Percentiles rank a stretch among this genome's conserved stretches.
These are phyloP conservation scores for Podaxis pistillaris DNA, from an alignment of 768 basidiomycete species.

Conservation along the genomic window DNA sequence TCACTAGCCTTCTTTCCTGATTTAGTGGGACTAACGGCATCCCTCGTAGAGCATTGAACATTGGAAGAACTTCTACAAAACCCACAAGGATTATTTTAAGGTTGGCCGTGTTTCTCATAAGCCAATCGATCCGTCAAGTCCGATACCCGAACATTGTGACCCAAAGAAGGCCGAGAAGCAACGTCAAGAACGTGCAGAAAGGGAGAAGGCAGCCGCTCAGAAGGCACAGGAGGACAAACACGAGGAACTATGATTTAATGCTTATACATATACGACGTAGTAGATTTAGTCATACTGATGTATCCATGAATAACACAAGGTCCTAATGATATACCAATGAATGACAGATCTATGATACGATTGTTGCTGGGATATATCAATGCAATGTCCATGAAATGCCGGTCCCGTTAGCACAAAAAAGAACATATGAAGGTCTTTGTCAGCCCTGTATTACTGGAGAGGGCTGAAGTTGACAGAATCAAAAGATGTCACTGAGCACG, in stretches of 20 bases:
- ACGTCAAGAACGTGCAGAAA: conserved; percentile 22
- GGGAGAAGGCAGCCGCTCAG: conserved; percentile 21
- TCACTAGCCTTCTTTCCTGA: not conserved
- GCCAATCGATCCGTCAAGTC: conserved; percentile 73
- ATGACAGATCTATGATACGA: conserved; percentile 8
- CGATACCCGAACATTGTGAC: conserved; percentile 75
- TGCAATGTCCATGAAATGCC: not conserved
- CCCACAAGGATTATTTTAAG: conserved; percentile 77
- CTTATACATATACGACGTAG: conserved; percentile 5
- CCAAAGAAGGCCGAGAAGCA: conserved; percentile 49
- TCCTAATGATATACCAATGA: not conserved
- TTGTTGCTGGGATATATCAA: not conserved
- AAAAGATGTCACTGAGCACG: conserved; percentile 4
- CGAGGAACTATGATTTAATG: conserved; percentile 34
- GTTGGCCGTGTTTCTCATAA: conserved; percentile 75
- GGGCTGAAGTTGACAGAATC: conserved; percentile 8
- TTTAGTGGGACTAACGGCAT: conserved; percentile 5
- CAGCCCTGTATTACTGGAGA: not conserved
- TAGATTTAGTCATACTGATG: conserved; percentile 7
- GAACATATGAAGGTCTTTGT: not conserved
- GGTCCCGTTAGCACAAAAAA: not conserved
- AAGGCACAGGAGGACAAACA: conserved; percentile 24
- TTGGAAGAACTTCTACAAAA: conserved; percentile 89
- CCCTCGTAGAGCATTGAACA: conserved; percentile 63
- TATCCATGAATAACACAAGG: conserved; percentile 3